Evolutionary conservation across 2,329 filamentous ascomycete species (phyloP), one percentile per base, ranked within the genome.

Genomic region (Fusarium citri): DNA sequence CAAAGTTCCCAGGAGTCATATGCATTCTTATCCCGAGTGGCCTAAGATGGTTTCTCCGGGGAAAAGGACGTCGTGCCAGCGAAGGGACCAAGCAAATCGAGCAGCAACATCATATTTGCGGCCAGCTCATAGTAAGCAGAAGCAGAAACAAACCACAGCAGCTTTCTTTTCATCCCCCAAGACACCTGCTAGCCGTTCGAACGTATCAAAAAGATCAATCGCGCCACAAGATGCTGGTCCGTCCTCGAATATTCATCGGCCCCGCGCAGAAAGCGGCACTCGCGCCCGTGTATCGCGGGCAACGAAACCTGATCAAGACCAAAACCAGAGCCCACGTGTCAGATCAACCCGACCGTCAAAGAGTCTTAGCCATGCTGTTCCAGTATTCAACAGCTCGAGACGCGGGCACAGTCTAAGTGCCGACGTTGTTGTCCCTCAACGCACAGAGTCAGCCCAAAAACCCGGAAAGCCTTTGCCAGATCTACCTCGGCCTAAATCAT

Each of bases 381-480:
- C 55, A 10, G 42, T 31, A 16, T 59, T 62, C 7, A 55, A 54
- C 25, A 55, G 16, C 10, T 69, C 49, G 5, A 72, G 41, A 48
- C 68, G 71, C 16, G 37, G 58, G 31, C 69, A 68, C 23, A 72
- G 69, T 37, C 48, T 73, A 8, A 71, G 65, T 43, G 54, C 48
- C 26, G 55, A 61, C 30, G 31, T 58, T 10, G 25, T 69, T 46
- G 55, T 46, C 7, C 53, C 59, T 20, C 61, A 69, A 14, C 46
- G 47, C 20, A 37, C 34, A 3, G 31, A 68, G 8, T 25, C 53
- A 15, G 48, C n/a, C 16, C 30, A 49, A 12, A 23, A 25, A 16
- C 15, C 16, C 22, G 37, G 43, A 8, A 69, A 69, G 37, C 68
- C 51, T 34, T 57, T 54, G 14, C 40, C 53, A 43, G 37, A 74